phyloP scores from a whole-genome alignment of 2,329 filamentous ascomycete genomes.

The Cephalotrichum gorgonifer region DNA sequence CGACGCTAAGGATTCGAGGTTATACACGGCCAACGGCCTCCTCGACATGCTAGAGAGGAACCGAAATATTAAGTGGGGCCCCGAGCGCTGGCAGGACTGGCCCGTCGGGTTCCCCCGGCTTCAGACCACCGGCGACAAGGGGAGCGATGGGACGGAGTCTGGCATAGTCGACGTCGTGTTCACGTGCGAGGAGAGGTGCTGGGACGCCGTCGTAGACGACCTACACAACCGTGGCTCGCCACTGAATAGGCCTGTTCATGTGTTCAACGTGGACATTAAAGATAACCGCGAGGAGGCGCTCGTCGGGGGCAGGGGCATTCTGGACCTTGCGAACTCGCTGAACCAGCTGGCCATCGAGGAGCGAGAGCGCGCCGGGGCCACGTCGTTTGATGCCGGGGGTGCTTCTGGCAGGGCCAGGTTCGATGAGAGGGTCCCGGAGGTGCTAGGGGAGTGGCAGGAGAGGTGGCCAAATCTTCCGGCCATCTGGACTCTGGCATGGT shows the following conservation, averaged over 20 bases:
- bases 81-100: conserved; percentile 98
- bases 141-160: conserved; percentile 70
- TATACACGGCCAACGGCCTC: conserved; percentile 88
- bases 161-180: conserved; percentile 91
- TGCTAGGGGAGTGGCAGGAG: conserved; percentile 89
- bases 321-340: conserved; percentile 78
- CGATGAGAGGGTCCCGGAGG: conserved; percentile 86
- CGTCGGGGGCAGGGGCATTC: conserved; percentile 79
- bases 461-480: conserved; percentile 85
- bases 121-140: conserved; percentile 65
- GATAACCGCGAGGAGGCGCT: conserved; percentile 97
- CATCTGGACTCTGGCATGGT: conserved; percentile 92
- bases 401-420: conserved; percentile 64
- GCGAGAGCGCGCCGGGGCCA: conserved; percentile 51
- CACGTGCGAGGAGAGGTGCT: conserved; percentile 95
- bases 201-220: conserved; percentile 95
- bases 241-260: conserved; percentile 86
- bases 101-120: conserved; percentile 73
- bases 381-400: conserved; percentile 59
- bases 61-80: conserved; percentile 83
- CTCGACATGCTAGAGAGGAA: conserved; percentile 95
- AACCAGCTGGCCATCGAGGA: conserved; percentile 75
- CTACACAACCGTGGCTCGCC: conserved; percentile 75
- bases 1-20: conserved; percentile 68
- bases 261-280: conserved; percentile 97